These are phyloP conservation scores for Carex arenaria DNA, from an alignment of 202 grass and related monocot species.

Conservation along the genomic window DNA sequence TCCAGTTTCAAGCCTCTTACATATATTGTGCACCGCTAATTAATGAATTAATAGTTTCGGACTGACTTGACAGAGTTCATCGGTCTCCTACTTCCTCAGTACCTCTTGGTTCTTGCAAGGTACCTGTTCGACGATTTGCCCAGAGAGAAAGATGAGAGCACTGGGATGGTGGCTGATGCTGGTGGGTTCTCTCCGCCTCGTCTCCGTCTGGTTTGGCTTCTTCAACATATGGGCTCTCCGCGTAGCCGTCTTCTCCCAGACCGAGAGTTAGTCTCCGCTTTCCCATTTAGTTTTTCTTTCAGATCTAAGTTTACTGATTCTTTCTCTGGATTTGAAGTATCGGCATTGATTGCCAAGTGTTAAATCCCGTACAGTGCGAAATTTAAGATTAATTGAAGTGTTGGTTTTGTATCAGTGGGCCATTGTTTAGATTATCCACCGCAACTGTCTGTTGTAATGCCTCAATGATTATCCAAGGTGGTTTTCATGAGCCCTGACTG, in stretches of 20 bases:
- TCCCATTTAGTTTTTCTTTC: neutral
- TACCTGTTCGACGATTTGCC: slow-evolving; percentile 22
- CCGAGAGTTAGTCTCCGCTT: slow-evolving; percentile 29
- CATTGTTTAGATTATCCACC: neutral
- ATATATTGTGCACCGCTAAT: neutral
- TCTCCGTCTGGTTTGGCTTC: slow-evolving; percentile 82
- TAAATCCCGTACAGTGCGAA: neutral
- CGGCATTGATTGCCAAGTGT: neutral
- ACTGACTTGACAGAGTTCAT: neutral
- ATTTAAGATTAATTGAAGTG: neutral
- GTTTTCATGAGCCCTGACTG: neutral
- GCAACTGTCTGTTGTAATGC: slow-evolving; percentile 8
- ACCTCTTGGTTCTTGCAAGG: neutral
- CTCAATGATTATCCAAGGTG: neutral
- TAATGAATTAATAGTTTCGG: neutral
- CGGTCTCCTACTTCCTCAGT: neutral
- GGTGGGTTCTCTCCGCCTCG: slow-evolving; percentile 56
- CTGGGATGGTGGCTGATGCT: slow-evolving; percentile 81
- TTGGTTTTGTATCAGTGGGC: neutral
- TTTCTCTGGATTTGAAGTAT: neutral
- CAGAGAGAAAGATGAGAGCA: slow-evolving; percentile 34
- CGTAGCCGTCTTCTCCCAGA: slow-evolving; percentile 81
- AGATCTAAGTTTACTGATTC: neutral
- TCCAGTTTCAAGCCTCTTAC: neutral
- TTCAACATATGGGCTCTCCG: slow-evolving; percentile 93